Percentiles rank a stretch among this genome's conserved stretches.
Conservation (phyloP, 345 rosid species). For the Litchi chinensis region DNA sequence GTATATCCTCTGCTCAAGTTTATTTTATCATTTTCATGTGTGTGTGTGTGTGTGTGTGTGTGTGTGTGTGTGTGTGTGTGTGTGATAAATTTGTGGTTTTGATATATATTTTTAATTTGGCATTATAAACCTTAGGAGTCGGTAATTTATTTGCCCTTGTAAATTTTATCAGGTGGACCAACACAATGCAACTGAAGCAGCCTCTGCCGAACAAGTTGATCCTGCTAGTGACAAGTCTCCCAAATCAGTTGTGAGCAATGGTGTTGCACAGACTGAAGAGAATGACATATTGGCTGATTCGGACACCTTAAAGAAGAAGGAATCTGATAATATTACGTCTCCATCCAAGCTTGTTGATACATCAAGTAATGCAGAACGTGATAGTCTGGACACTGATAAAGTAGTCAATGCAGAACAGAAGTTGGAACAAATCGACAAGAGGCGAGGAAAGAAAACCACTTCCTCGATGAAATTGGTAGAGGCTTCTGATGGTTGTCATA, state of each 20-base stretch:
- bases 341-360: constrained; percentile 33
- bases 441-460: constrained; percentile 42
- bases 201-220: constrained; percentile 46
- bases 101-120: neutral
- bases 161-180: constrained; percentile 44
- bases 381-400: constrained; percentile 36
- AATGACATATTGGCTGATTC: constrained; percentile 50
- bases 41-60: neutral
- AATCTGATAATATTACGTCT: constrained; percentile 25
- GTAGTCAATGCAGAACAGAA: constrained; percentile 30
- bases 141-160: constrained; percentile 15
- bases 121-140: constrained; percentile 5
- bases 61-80: too few species aligned
- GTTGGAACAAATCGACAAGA: constrained; percentile 37
- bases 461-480: constrained; percentile 35
- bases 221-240: constrained; percentile 51
- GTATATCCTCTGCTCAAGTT: constrained; percentile 18
- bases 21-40: neutral
- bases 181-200: constrained; percentile 41
- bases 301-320: constrained; percentile 47
- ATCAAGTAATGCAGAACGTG: constrained; percentile 45
- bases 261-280: constrained; percentile 43
- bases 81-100: too few species aligned
- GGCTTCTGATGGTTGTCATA: constrained; percentile 42
- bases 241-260: constrained; percentile 68